Evolutionary conservation across 148 eudicot genomes (phyloP).

Genomic region (Oxyria digyna): DNA sequence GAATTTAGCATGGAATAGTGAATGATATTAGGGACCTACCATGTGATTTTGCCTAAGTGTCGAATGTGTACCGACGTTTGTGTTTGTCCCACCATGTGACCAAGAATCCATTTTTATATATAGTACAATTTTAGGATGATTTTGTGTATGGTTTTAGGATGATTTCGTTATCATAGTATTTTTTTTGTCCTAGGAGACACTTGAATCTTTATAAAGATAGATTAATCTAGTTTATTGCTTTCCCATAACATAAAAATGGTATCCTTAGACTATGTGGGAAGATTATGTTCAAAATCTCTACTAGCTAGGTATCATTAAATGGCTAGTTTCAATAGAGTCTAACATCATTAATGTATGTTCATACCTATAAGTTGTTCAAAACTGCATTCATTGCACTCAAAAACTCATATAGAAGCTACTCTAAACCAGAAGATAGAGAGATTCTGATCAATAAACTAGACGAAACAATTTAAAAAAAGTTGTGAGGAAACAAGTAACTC

Average conservation of each 20-base stretch:
- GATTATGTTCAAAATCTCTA: no score
- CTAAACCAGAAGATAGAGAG: no score
- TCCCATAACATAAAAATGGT: no score
- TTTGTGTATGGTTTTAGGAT: background rate
- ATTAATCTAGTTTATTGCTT: no score
- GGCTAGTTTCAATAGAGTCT: background rate
- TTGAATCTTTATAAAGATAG: no score
- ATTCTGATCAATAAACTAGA: no score
- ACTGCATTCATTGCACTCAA: background rate
- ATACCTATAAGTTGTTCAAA: background rate
- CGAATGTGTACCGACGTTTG: background rate
- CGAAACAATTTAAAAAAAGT: no score
- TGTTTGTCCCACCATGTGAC: conserved; percentile 2
- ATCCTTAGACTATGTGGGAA: no score
- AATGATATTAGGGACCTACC: background rate
- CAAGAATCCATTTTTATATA: background rate
- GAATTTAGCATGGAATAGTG: background rate
- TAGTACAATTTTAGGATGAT: no score
- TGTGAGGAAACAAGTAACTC: no score
- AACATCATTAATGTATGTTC: background rate
- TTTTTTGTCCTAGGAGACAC: background rate
- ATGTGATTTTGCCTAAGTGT: conserved; percentile 4
- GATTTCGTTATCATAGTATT: background rate
- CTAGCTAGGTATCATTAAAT: background rate
- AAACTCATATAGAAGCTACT: no score